Percentiles rank a stretch among this genome's conserved stretches.
Conservation (phyloP, 1,284 basidiomycete species). For the Puccinia triticina region DNA sequence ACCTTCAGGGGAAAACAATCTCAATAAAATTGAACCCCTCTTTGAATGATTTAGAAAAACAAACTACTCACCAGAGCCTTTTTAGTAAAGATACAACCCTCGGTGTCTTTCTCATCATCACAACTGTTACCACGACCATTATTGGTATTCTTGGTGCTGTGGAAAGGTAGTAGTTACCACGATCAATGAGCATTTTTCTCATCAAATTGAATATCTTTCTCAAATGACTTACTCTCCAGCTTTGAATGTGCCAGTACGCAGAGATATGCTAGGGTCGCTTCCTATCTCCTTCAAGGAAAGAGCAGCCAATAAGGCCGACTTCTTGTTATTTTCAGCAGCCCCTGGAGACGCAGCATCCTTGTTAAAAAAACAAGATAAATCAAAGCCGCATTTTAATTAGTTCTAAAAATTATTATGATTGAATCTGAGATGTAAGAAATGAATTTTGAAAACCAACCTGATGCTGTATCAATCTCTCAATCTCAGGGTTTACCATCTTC, state of each 20-base stretch:
- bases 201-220: neutral
- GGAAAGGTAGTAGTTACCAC: neutral
- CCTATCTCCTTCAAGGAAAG: conserved; percentile 23
- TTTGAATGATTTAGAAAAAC: neutral
- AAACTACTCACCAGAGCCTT: conserved; percentile 26
- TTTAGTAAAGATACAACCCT: conserved; percentile 43
- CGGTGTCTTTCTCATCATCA: conserved; percentile 8
- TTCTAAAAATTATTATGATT: neutral
- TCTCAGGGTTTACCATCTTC: conserved; percentile 32
- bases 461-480: conserved; percentile 26
- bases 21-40: neutral
- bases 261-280: conserved; percentile 13
- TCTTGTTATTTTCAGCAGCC: conserved; percentile 27
- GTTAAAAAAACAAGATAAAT: neutral
- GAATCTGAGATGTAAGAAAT: neutral
- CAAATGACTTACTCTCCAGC: conserved; percentile 26
- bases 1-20: neutral
- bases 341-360: conserved; percentile 33
- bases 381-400: no score
- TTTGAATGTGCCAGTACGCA: conserved; percentile 27
- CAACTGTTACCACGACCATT: conserved; percentile 19
- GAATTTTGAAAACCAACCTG: conserved; percentile 15
- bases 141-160: conserved; percentile 26
- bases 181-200: neutral
- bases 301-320: conserved; percentile 27